Percentiles rank a stretch among this genome's conserved stretches.
Conservation (phyloP, 2,329 filamentous ascomycete species). For the Arachnopeziza araneosa region DNA sequence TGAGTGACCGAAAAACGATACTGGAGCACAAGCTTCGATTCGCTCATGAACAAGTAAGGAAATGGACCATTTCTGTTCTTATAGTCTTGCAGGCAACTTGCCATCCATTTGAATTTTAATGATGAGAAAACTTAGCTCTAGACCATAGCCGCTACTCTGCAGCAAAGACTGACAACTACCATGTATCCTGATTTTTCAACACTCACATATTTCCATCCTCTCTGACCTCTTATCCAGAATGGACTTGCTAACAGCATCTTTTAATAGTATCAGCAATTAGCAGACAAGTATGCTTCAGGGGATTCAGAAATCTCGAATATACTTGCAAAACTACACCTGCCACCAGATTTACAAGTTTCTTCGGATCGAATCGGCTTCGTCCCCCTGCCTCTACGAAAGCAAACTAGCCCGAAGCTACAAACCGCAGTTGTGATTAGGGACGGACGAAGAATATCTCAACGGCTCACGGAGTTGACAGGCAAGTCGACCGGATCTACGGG, state of each 20-base stretch:
- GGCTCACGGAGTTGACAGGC: slow-evolving; percentile 44
- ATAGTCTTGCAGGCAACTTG: neutral
- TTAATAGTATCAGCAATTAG: slow-evolving; percentile 55
- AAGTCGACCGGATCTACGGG: slow-evolving; percentile 37
- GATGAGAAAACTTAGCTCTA: slow-evolving; percentile 67
- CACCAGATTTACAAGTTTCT: slow-evolving; percentile 37
- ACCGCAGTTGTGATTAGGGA: slow-evolving; percentile 59
- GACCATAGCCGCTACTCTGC: slow-evolving; percentile 62
- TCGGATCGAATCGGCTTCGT: slow-evolving; percentile 25
- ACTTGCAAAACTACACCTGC: slow-evolving; percentile 60
- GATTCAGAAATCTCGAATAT: slow-evolving; percentile 62
- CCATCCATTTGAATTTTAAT: slow-evolving; percentile 24
- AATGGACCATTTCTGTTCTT: slow-evolving; percentile 3
- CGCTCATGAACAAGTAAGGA: slow-evolving; percentile 59
- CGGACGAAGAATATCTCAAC: slow-evolving; percentile 53
- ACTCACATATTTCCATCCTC: slow-evolving; percentile 14
- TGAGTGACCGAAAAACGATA: slow-evolving; percentile 59
- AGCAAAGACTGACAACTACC: slow-evolving; percentile 56
- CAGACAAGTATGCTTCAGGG: slow-evolving; percentile 62
- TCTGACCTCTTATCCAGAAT: neutral
- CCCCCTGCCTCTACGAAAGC: slow-evolving; percentile 26
- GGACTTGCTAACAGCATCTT: slow-evolving; percentile 4
- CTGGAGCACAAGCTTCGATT: slow-evolving; percentile 62
- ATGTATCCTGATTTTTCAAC: slow-evolving; percentile 48
- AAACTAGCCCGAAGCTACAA: slow-evolving; percentile 43